Base-by-base conservation (phyloP, 1,139 yeast species). In the Eremothecium sinecaudum region DNA sequence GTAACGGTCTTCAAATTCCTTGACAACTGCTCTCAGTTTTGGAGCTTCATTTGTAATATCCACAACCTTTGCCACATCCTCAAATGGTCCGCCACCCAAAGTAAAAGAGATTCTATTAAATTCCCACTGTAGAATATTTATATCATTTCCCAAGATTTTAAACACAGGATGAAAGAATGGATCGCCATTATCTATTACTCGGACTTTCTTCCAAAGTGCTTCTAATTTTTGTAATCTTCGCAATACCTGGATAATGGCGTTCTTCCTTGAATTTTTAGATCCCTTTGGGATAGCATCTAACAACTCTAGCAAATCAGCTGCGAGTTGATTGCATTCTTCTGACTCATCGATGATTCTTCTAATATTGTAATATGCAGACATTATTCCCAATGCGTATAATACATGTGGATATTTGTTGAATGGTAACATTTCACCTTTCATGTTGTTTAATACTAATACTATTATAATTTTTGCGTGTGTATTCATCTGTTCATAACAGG, bases 161-260 rank as follows among this genome's bases (percentile, higher is more conserved):
- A 51, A 39, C 3, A 53, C 52, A 1, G 59, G 58, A 37, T 55
- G 59, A 21, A 34, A 38, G 2, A 44, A 34, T 5, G 39, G 33
- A 14, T 41, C 31, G 15, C 31, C 40, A 3, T 46, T 33, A 14
- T 48, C 57, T 1, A 47, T 34, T 10, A 48, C 41, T 28, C 44
- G 38, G 2, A 51, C 39, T 15, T 35, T 45, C 13, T 44, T 42
- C 53, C 57, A 53, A 11, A 54, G 17, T 3, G 31, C 24, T 24
- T 40, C 40, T 24, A 54, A 40, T 13, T 40, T 34, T 13, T 43
- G 40, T 11, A 55, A 38, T 24, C 59, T 44, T 16, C 39, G 37
- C 1, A 47, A 24, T 12, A 53, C 12, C 19, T 38, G 64, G 44
- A 48, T 78, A 47, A 51, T 65, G n/a, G n/a, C n/a, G 70, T 43